Evolutionary conservation across 2,329 filamentous ascomycete species (phyloP), one percentile per base, ranked within the genome.

Genomic region (Zymoseptoria brevis): DNA sequence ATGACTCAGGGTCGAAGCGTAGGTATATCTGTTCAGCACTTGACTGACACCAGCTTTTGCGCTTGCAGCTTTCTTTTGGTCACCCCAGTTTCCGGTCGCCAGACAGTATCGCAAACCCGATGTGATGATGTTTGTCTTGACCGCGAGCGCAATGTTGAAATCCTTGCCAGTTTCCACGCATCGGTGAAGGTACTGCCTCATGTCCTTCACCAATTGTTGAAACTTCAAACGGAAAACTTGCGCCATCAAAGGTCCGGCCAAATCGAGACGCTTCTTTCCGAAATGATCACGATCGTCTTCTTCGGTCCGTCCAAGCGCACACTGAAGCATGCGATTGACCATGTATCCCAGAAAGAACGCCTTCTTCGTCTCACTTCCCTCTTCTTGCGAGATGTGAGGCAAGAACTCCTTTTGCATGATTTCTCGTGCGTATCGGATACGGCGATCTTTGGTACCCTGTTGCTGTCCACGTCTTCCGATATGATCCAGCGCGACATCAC

Each of bases 321-420:
- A 96, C 75, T 96, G 93, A 22, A 97, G 81, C 68, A 99, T 83
- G 72, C 94, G 89, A 76, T 99, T 93, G 53, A 97, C 90, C 93
- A 99, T 99, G 76, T 99, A 99, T 21, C 95, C 94, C 54, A 99
- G 80, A 81, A 97, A 99, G 77, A 96, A 99, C 2, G 95, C 94
- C 74, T 99, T 99, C 60, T 90, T 82, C 1, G 93, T 97, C 74
- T 97, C 93, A 67, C 90, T 95, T 26, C 94, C 94, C 75, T 96
- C 91, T 62, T 84, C 86, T 73, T 99, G 94, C 0, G 93, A 96
- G 62, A 99, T 97, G 71, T 99, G 94, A 22, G 94, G 95, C 53
- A 99, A 78, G 65, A 96, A 88, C 75, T 99, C 95, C 78, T 96
- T 97, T 74, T 96, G 92, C 75, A 99, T 85, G 66, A 99, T 92